Evolutionary conservation across 345 rosid species (phyloP), one percentile per base, ranked within the genome.

Genomic region (Gossypium herbaceum): DNA sequence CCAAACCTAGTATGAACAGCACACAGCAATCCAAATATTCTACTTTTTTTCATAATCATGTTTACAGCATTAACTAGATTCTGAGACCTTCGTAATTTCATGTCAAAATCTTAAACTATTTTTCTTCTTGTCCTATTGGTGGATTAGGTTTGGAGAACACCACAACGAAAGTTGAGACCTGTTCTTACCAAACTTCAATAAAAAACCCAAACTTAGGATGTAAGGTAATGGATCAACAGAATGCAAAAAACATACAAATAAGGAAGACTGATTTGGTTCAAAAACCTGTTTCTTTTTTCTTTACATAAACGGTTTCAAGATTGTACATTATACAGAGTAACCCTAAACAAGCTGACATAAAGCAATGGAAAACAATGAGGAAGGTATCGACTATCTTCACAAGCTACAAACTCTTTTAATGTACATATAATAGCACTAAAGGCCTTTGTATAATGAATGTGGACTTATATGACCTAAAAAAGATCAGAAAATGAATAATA

Each of bases 341-440:
- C 64, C 39, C 41, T 25, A 58, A 22, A 22, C 29, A 58, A 22
- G 34, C 62, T 1, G 16, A 8, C 34, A 11, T 11, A 58, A 58
- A 16, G 63, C 63, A 58, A 24, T 11, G 16, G 7, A 11, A 58
- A 58, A 58, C 2, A 24, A 59, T 3, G 62, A 22, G 16, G 55
- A 67, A 56, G 58, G 60, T 62, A 59, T 71, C 19, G 63, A 79
- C 81, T 84, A 77, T 72, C 24, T 77, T 81, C 76, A 75, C 77
- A 79, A 69, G 68, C 82, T 75, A 58, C 73, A 58, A 56, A 34
- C 77, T 79, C 71, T 79, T 61, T 52, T 66, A 59, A 55, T 79
- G 78, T 82, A 84, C 83, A 84, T 82, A 83, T 84, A 84, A 75
- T 73, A 72, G 77, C 84, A 72, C 62, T 76, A 48, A 63, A 75